Percentiles rank a stretch among this genome's conserved stretches.
Evolutionary conservation across 352 stramenopile genomes (phyloP).

Genomic region (Globisporangium perplexum): DNA sequence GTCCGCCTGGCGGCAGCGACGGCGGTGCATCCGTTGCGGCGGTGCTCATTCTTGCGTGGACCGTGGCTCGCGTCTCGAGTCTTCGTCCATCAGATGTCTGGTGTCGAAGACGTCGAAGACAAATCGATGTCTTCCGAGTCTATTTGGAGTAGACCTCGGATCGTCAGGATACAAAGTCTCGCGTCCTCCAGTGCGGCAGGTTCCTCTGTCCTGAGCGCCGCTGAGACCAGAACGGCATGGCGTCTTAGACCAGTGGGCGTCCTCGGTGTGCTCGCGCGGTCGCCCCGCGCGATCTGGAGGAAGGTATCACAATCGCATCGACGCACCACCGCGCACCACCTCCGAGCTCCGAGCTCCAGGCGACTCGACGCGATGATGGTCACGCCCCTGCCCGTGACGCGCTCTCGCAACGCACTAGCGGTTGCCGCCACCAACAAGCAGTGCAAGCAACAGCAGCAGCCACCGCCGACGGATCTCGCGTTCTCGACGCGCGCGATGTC

Average conservation of each 20-base stretch:
- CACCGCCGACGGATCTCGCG: not conserved
- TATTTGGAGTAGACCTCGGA: no score
- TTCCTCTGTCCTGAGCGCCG: not conserved
- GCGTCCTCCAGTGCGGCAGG: no score
- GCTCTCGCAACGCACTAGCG: not conserved
- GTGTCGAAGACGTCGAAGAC: no score
- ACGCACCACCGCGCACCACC: not conserved
- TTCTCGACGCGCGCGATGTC: constrained; percentile 20
- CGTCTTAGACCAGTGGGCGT: not conserved
- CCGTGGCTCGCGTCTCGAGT: no score
- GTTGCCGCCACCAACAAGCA: constrained; percentile 8
- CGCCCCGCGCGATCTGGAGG: not conserved
- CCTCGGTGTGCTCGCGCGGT: not conserved
- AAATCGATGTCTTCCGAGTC: no score
- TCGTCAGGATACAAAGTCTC: no score
- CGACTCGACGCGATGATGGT: constrained; percentile 13
- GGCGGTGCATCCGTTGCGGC: not conserved
- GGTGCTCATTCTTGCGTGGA: constrained; percentile 5
- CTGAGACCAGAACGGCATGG: not conserved
- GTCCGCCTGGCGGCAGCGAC: not conserved
- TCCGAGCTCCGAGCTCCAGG: not conserved
- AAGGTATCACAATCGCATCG: not conserved
- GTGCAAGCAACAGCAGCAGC: constrained; percentile 1
- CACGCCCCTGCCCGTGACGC: constrained; percentile 15
- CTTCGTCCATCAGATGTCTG: no score